Conservation (phyloP, 2,329 filamentous ascomycete genomes). For the Paecilomyces variotii region DNA sequence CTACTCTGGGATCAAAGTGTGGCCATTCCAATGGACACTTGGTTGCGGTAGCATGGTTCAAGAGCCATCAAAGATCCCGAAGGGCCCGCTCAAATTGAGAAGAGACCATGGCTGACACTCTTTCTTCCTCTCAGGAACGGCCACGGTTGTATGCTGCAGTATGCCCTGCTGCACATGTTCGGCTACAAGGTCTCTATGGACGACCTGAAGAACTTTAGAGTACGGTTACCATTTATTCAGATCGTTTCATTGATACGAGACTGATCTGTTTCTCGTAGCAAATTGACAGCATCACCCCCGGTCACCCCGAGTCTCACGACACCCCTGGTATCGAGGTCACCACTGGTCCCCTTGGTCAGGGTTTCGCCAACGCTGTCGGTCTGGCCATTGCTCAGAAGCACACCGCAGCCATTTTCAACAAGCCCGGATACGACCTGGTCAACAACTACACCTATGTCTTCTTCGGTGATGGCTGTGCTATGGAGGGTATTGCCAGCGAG, state of each 20-base stretch:
- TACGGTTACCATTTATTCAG: constrained; percentile 43
- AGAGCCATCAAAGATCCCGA: not conserved
- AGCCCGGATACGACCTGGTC: constrained; percentile 80
- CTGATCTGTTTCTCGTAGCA: constrained; percentile 32
- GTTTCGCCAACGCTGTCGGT: constrained; percentile 95
- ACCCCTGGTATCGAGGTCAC: constrained; percentile 97
- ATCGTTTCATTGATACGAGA: not conserved
- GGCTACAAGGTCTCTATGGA: constrained; percentile 81
- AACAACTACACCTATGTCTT: constrained; percentile 97
- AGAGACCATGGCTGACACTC: not conserved
- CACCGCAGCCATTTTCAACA: constrained; percentile 88
- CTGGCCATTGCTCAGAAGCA: constrained; percentile 94
- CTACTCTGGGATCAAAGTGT: not conserved
- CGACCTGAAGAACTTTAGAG: constrained; percentile 93
- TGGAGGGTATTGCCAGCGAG: constrained; percentile 95
- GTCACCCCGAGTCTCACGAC: constrained; percentile 94
- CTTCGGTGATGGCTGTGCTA: constrained; percentile 96
- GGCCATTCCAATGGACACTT: not conserved
- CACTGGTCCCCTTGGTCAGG: constrained; percentile 94
- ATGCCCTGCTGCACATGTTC: constrained; percentile 94
- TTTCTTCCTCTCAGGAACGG: constrained; percentile 56
- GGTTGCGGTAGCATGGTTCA: not conserved
- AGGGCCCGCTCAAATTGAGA: not conserved
- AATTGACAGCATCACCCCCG: constrained; percentile 77
- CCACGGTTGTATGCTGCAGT: constrained; percentile 99